These are phyloP conservation scores for Fomes fomentarius DNA, from an alignment of 1,284 basidiomycete species.

Conservation along the genomic window DNA sequence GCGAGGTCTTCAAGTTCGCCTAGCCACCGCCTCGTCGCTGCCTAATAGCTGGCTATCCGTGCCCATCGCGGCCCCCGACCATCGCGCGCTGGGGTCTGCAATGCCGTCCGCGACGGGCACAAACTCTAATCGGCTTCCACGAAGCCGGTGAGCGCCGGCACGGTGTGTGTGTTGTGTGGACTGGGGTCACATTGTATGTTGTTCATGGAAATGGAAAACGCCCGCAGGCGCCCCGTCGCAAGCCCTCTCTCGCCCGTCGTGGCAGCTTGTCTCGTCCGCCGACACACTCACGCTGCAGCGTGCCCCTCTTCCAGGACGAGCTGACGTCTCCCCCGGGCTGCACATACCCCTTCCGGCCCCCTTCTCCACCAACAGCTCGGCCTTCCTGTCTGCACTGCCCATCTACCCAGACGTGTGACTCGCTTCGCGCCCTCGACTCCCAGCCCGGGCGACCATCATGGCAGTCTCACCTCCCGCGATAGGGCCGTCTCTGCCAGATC, in stretches of 20 bases:
- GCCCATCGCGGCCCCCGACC: too few relatives aligned
- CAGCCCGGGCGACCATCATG: slow-evolving; percentile 20
- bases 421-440: slow-evolving; percentile 15
- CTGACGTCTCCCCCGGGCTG: slow-evolving; percentile 3
- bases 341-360: slow-evolving; percentile 27
- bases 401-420: slow-evolving; percentile 23
- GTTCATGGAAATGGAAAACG: slow-evolving; percentile 21
- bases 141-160: neutral
- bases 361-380: slow-evolving; percentile 26
- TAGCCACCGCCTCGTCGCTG: too few relatives aligned
- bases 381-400: slow-evolving; percentile 20
- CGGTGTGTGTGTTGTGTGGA: slow-evolving; percentile 21
- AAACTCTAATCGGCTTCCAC: neutral
- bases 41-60: too few relatives aligned
- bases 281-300: slow-evolving; percentile 16
- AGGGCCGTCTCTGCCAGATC: slow-evolving; percentile 3
- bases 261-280: neutral
- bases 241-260: neutral
- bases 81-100: too few relatives aligned
- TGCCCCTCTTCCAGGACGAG: slow-evolving; percentile 10
- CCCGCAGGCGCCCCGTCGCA: slow-evolving; percentile 5
- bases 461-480: slow-evolving; percentile 24
- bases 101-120: too few relatives aligned
- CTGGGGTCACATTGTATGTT: slow-evolving; percentile 28
- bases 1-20: neutral